Conservation (phyloP, 768 basidiomycete species). For the Rhodosporidiobolus sp. region DNA sequence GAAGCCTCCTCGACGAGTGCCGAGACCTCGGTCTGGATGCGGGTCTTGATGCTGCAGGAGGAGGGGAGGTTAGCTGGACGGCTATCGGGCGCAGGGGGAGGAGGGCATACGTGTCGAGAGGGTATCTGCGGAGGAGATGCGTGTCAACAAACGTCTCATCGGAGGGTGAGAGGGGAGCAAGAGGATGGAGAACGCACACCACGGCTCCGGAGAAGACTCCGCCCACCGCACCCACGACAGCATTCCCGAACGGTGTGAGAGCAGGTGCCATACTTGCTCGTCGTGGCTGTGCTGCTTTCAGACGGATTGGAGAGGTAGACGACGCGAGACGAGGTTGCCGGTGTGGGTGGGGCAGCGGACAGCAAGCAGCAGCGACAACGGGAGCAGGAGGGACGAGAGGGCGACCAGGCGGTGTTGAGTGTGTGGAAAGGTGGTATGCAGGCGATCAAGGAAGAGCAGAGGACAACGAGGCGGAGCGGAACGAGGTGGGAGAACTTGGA, state of each 20-base stretch:
- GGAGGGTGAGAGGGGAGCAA: background rate
- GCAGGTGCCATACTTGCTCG: constrained; percentile 5
- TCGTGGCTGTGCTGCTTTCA: too few relatives aligned
- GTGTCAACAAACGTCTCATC: background rate
- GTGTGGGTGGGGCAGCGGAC: background rate
- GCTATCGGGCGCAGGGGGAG: background rate
- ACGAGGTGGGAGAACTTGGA: too few relatives aligned
- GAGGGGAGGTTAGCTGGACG: background rate
- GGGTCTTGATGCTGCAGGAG: constrained; percentile 74
- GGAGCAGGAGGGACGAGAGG: too few relatives aligned
- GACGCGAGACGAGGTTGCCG: background rate
- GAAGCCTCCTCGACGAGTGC: constrained; percentile 12
- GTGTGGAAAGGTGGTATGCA: background rate
- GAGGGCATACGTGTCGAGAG: constrained; percentile 72
- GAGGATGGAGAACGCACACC: constrained; percentile 48
- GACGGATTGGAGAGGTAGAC: background rate
- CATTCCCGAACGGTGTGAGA: constrained; percentile 83
- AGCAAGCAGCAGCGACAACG: background rate
- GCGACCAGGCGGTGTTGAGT: background rate
- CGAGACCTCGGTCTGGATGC: constrained; percentile 71
- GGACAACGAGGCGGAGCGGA: background rate
- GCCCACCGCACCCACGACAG: constrained; percentile 86
- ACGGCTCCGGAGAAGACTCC: constrained; percentile 91
- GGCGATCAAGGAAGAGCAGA: background rate
- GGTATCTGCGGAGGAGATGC: constrained; percentile 62